Evolutionary conservation across 129 eudicot genomes (phyloP), one percentile per base, ranked within the genome.

Genomic region (Flaveria linearis): DNA sequence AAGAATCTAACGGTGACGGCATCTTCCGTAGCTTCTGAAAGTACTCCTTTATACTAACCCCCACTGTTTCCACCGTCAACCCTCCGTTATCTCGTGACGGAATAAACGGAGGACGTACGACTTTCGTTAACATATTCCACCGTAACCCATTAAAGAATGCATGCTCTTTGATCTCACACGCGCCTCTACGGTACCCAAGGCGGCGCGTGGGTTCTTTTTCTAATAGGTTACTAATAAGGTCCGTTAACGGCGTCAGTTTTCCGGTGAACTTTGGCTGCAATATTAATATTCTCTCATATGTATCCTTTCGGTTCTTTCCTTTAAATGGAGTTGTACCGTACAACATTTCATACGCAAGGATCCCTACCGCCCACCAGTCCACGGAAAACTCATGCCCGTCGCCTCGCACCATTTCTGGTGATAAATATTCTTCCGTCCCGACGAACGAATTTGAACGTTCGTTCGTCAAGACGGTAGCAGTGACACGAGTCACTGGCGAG

Each of bases 351-450:
- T 85, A 93, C 16, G 87, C 77, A 0, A 93, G 84, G 1, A 93
- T 74, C 45, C 98, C 98, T 9, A 93, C 51, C 2, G 97, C 93
- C 98, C 98, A 93, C 97, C 98, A 93, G 33, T 93, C 98, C 0
- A 93, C 93, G 14, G 91, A 81, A 69, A 88, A 93, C 62, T 88
- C 98, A n/a, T 93, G 98, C 2, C 98, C 98, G 23, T 90, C 91
- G 16, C 93, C 97, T 0, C 88, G 84, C 0, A 93, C 87, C 1
- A 93, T 83, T 71, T 93, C 98, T 73, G 98, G 98, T 18, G 97
- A 85, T 3, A 93, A 82, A 80, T 93, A 93, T 68, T 93, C 98
- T 46, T 88, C 98, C 18, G 98, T 93, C 5, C 98, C 98, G 8
- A 93, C 98, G 42, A 90, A 91, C 0, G 98, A 93, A 68, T 88